A percentile compares a stretch with the other conserved stretches of the same genome.
phyloP scores from a whole-genome alignment of 108 stramenopile genomes.

The Cylindrotheca fusiformis region DNA sequence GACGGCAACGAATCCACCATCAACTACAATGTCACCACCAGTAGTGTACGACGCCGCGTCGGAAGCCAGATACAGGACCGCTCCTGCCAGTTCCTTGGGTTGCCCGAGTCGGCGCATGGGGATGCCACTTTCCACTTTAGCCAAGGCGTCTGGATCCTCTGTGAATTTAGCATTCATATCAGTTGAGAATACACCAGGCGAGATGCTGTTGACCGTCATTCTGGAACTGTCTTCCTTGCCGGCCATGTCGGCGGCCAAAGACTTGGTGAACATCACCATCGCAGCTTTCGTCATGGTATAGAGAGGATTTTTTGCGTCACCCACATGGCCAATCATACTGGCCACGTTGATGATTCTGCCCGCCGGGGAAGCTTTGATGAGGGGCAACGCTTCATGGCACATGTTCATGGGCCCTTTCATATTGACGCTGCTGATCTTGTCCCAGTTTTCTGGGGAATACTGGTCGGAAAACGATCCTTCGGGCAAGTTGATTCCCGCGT shows the following conservation, averaged over 20 bases:
- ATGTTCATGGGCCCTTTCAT: conserved; percentile 3
- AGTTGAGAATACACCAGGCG: conserved; percentile 1
- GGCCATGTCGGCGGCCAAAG: conserved; percentile 4
- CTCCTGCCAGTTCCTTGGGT: not conserved
- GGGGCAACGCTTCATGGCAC: not conserved
- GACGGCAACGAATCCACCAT: not conserved
- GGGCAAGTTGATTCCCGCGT: conserved; percentile 4
- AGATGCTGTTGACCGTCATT: conserved; percentile 1
- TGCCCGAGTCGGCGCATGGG: conserved; percentile 1
- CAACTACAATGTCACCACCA: not conserved
- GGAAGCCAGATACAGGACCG: not conserved
- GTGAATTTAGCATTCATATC: conserved; percentile 7
- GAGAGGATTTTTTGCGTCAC: not conserved
- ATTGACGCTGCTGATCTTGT: not conserved
- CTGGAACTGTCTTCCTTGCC: not conserved
- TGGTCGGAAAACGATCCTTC: conserved; percentile 1
- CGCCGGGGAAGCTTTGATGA: not conserved
- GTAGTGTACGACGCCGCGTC: not conserved
- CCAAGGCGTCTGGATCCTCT: not conserved
- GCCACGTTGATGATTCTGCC: conserved; percentile 4
- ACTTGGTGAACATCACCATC: conserved; percentile 6
- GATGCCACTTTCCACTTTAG: not conserved
- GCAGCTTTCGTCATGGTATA: conserved; percentile 2
- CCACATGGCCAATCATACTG: conserved; percentile 7
- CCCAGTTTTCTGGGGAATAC: conserved; percentile 2